Conservation (phyloP, 2,329 filamentous ascomycete species). For the Cladosporium cucumerinum region DNA sequence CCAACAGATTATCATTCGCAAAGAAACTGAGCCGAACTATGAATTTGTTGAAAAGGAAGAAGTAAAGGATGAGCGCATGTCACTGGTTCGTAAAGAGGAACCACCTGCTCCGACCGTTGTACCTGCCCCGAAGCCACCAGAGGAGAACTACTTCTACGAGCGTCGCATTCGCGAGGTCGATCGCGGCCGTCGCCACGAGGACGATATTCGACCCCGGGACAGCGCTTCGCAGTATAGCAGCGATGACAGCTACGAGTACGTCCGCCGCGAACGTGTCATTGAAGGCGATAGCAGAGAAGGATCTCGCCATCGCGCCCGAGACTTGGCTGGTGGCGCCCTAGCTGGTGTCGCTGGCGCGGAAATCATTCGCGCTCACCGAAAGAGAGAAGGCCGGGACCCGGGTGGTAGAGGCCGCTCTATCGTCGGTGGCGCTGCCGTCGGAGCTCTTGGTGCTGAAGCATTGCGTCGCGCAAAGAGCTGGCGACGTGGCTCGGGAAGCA, state of each 20-base stretch:
- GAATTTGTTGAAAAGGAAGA: conserved; percentile 59
- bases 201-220: conserved; percentile 50
- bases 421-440: conserved; percentile 59
- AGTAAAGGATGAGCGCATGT: conserved; percentile 46
- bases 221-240: conserved; percentile 56
- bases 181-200: conserved; percentile 42
- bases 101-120: conserved; percentile 33
- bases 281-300: conserved; percentile 37
- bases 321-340: conserved; percentile 61
- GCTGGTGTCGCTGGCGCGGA: conserved; percentile 60
- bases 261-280: conserved; percentile 44
- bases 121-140: conserved; percentile 31
- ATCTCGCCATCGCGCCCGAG: conserved; percentile 48
- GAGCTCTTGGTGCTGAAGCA: conserved; percentile 59
- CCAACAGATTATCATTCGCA: conserved; percentile 48
- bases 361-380: conserved; percentile 56
- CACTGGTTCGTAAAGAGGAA: conserved; percentile 41
- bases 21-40: conserved; percentile 54
- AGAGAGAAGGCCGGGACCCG: conserved; percentile 53
- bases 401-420: conserved; percentile 52
- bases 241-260: conserved; percentile 61
- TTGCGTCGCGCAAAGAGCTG: conserved; percentile 49
- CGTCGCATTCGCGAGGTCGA: conserved; percentile 55
- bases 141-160: conserved; percentile 62
- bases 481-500: conserved; percentile 33